Conservation (phyloP, 192 early-diverging fungal species). For the Jimgerdemannia lactiflua region DNA sequence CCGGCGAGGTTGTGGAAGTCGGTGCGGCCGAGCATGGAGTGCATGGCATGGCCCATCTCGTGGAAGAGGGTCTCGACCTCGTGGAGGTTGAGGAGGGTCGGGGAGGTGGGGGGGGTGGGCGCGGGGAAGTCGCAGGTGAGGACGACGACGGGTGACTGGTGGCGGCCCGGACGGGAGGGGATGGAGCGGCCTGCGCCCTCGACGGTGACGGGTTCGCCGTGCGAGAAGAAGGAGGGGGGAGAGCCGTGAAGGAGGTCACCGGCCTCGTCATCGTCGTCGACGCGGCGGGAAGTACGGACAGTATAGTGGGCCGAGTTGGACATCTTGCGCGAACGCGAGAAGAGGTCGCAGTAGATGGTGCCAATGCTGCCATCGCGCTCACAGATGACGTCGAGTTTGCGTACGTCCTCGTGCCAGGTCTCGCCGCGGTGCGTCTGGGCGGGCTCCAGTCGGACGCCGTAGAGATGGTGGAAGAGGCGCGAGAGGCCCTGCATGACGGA, state of each 20-base stretch:
- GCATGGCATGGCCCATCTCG: conserved; percentile 99
- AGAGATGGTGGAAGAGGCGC: conserved; percentile 78
- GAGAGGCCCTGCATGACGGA: conserved; percentile 85
- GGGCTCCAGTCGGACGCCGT: conserved; percentile 83
- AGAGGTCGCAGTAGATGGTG: conserved; percentile 93
- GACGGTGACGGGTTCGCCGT: not conserved
- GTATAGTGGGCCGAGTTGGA: conserved; percentile 95
- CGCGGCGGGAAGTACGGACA: conserved; percentile 80
- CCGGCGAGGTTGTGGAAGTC: conserved; percentile 96
- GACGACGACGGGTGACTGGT: conserved; percentile 72
- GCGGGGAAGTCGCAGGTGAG: conserved; percentile 70
- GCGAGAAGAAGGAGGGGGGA: not conserved
- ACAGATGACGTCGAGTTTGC: conserved; percentile 87
- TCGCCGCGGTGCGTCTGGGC: conserved; percentile 71
- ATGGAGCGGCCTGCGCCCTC: not conserved
- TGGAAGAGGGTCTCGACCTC: conserved; percentile 98
- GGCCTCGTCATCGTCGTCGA: conserved; percentile 73
- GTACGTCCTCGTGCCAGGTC: conserved; percentile 88
- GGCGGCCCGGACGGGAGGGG: conserved; percentile 29
- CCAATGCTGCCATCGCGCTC: conserved; percentile 87
- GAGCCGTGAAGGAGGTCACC: conserved; percentile 36
- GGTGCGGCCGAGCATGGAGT: conserved; percentile 94
- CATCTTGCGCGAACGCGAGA: conserved; percentile 71
- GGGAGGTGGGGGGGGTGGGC: conserved; percentile 35
- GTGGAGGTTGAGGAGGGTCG: conserved; percentile 66